A percentile compares a stretch with the other conserved stretches of the same genome.
phyloP scores from a whole-genome alignment of 176 grass and related monocot species.

The Pontederia paniculata region DNA sequence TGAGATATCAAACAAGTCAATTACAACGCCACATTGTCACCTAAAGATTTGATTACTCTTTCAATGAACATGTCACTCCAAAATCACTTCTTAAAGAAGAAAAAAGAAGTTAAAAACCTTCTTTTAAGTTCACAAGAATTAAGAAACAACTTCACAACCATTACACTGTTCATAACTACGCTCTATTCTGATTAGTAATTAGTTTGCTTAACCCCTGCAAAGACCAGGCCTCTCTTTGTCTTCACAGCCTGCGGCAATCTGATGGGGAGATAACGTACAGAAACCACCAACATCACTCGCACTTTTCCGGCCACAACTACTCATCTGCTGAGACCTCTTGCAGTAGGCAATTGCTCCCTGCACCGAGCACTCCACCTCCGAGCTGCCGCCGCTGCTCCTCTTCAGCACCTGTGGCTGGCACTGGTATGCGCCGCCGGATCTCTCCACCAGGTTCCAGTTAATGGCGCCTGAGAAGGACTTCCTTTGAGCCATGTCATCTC shows the following conservation, averaged over 20 bases:
- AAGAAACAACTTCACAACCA: no score
- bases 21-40: no score
- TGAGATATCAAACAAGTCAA: no score
- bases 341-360: conserved; percentile 78
- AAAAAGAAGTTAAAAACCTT: no score
- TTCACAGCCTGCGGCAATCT: conserved; percentile 4
- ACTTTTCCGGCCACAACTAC: conserved; percentile 36
- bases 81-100: no score
- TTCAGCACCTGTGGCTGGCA: conserved; percentile 12
- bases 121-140: no score
- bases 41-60: no score
- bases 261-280: conserved; percentile 7
- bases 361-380: conserved; percentile 51
- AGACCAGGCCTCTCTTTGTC: neutral
- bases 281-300: conserved; percentile 30
- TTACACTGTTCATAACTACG: no score
- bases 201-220: no score
- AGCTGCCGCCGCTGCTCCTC: conserved; percentile 46
- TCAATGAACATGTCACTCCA: no score
- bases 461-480: conserved; percentile 52
- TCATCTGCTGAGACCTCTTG: conserved; percentile 52
- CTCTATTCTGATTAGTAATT: no score
- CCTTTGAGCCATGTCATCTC: conserved; percentile 31
- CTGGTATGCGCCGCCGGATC: neutral
- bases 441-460: conserved; percentile 16